Percentiles rank a stretch among this genome's conserved stretches.
phyloP scores from a whole-genome alignment of 306 rosid genomes.

The Rosa multiflora region DNA sequence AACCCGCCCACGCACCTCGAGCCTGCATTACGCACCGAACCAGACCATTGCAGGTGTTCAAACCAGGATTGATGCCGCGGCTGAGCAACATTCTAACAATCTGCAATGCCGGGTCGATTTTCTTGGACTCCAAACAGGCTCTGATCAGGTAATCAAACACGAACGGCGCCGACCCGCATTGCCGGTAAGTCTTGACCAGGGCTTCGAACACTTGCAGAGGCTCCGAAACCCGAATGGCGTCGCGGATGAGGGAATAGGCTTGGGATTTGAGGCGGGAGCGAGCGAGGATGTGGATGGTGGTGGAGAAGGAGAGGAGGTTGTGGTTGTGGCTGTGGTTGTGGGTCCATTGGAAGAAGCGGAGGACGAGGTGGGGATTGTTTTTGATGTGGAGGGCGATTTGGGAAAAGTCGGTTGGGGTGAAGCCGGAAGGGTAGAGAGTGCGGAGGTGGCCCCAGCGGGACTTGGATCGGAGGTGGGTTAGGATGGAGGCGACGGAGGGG shows the following conservation, averaged over 20 bases:
- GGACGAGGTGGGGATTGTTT: slow-evolving; percentile 74
- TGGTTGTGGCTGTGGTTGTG: slow-evolving; percentile 54
- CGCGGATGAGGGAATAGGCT: slow-evolving; percentile 47
- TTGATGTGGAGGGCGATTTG: slow-evolving; percentile 49
- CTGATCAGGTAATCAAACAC: slow-evolving; percentile 67
- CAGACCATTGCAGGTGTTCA: slow-evolving; percentile 62
- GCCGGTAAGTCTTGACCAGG: slow-evolving; percentile 55
- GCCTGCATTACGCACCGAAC: slow-evolving; percentile 43
- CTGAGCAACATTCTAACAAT: slow-evolving; percentile 61
- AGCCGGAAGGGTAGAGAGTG: slow-evolving; percentile 51
- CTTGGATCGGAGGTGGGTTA: slow-evolving; percentile 68
- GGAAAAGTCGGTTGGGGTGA: slow-evolving; percentile 53
- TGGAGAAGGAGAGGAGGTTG: slow-evolving; percentile 58
- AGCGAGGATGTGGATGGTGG: slow-evolving; percentile 69
- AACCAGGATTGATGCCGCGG: slow-evolving; percentile 58
- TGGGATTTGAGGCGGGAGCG: slow-evolving; percentile 56
- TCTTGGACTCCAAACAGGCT: slow-evolving; percentile 61
- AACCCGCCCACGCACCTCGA: slow-evolving; percentile 51
- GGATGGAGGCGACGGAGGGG: slow-evolving; percentile 48
- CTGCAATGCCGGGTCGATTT: slow-evolving; percentile 43
- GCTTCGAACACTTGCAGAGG: slow-evolving; percentile 54
- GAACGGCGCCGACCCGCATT: slow-evolving; percentile 74
- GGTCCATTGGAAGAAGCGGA: slow-evolving; percentile 67
- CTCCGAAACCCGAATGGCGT: slow-evolving; percentile 40
- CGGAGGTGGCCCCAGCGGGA: slow-evolving; percentile 70